Conservation (phyloP, 106 monocot genomes). For the Acorus gramineus region DNA sequence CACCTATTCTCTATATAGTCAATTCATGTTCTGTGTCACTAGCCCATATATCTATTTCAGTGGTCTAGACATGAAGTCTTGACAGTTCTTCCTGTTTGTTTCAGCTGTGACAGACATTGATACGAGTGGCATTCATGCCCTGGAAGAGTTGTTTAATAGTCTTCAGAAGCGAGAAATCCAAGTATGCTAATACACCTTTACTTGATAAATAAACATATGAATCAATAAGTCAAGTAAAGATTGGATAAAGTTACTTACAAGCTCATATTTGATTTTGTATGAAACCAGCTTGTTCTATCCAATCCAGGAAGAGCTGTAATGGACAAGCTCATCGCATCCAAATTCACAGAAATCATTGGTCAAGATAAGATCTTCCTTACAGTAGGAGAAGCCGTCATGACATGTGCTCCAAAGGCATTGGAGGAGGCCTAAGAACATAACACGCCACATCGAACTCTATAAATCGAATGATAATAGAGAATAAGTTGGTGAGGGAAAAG, state of each 20-base stretch:
- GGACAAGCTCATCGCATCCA: constrained; percentile 48
- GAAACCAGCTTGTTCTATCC: constrained; percentile 46
- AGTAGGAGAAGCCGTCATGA: constrained; percentile 46
- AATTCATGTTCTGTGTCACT: background rate
- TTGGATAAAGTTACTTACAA: constrained; percentile 1
- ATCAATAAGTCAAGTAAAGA: too few species aligned
- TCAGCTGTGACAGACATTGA: constrained; percentile 73
- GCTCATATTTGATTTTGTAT: background rate
- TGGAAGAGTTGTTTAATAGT: constrained; percentile 45
- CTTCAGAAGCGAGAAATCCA: constrained; percentile 44
- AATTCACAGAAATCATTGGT: constrained; percentile 43
- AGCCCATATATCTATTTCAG: background rate
- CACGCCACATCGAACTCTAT: too few species aligned
- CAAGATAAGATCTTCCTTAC: constrained; percentile 64
- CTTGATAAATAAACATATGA: too few species aligned
- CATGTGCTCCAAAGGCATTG: constrained; percentile 14
- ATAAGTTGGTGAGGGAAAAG: too few species aligned
- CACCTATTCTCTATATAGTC: background rate
- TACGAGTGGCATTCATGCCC: constrained; percentile 62
- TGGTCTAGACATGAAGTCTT: background rate
- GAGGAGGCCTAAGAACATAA: background rate
- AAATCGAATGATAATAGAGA: too few species aligned
- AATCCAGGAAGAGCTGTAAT: constrained; percentile 66
- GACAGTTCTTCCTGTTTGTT: background rate
- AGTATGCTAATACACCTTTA: constrained; percentile 11